Base-by-base conservation (phyloP, 768 basidiomycete genomes). In the Amanita pseudoporphyria region DNA sequence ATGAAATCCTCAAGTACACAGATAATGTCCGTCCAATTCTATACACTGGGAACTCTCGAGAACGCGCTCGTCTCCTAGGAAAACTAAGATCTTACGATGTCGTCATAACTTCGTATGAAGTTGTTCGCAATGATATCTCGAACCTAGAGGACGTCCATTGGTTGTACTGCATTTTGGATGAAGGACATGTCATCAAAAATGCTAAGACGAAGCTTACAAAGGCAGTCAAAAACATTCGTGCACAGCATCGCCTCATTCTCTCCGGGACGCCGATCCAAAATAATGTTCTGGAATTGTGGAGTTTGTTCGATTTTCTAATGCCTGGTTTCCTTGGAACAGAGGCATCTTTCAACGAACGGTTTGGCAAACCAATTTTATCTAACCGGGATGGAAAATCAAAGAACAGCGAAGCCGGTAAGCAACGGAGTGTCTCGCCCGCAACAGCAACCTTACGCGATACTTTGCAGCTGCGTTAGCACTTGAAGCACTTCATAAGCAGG, bases 241-340 rank as follows among this genome's bases (percentile, higher is more conserved):
- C 95, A 1, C 84, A 93, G 51, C 96, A 99, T 67, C 84, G 96
- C 19, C 73, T 99, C 18, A 88, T 99, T 60, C 72, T 99, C 2
- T 96, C 93, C 0, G 96, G 96, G 32, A 99, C 96, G 5, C 96
- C 96, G 0, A 98, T 99, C 51, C 96, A 99, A 68, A 99, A 99
- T 64, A 98, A 99, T 62, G 93, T 99, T 2, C 72, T 99, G 43
- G 96, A 99, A 62, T 70, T 99, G 2, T 99, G 96, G 96, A 96
- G 91, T 65, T 69, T 99, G 38, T 99, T 99, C 64, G 96, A 99
- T 67, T 99, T 98, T 69, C 70, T 99, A 56, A 99, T 99, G 96
- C 96, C 96, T 13, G 96, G 96, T 3, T 98, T 99, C 70, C 71
- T 99, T 45, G 96, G 96, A n/a, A 92, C 87, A 10, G 96, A 98